Conservation (phyloP, 202 grass and related monocot species). For the Carex arenaria region DNA sequence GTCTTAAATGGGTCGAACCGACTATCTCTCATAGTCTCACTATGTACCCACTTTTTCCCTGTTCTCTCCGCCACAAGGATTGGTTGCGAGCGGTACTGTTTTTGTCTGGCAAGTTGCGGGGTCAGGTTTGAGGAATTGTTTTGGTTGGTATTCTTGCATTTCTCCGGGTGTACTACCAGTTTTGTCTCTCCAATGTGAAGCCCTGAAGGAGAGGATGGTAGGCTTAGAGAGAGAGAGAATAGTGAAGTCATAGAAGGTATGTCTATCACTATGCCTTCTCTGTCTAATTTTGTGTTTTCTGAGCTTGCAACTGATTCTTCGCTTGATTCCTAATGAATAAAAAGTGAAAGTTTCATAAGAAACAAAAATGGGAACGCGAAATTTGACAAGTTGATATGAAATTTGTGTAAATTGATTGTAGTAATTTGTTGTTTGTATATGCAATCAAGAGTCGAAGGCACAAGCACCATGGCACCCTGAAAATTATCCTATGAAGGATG, state of each 20-base stretch:
- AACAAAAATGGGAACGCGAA: background rate
- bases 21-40: constrained; percentile 43
- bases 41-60: constrained; percentile 11
- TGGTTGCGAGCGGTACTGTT: constrained; percentile 54
- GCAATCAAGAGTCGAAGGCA: background rate
- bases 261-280: background rate
- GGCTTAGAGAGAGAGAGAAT: constrained; percentile 49
- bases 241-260: constrained; percentile 2
- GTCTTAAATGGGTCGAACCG: constrained; percentile 83
- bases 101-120: constrained; percentile 36
- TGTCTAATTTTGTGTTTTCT: background rate
- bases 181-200: constrained; percentile 45
- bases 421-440: background rate
- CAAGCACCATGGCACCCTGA: background rate
- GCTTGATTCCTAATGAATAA: background rate
- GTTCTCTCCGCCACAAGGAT: constrained; percentile 18
- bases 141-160: constrained; percentile 4
- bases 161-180: background rate
- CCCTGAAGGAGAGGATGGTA: constrained; percentile 67
- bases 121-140: background rate
- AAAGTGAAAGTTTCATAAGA: background rate
- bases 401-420: background rate
- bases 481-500: background rate
- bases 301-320: background rate
- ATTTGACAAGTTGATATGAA: background rate